These are phyloP conservation scores for Zhuliangozyma blackwelliae DNA, from an alignment of 1,139 yeast species.

Conservation along the genomic window DNA sequence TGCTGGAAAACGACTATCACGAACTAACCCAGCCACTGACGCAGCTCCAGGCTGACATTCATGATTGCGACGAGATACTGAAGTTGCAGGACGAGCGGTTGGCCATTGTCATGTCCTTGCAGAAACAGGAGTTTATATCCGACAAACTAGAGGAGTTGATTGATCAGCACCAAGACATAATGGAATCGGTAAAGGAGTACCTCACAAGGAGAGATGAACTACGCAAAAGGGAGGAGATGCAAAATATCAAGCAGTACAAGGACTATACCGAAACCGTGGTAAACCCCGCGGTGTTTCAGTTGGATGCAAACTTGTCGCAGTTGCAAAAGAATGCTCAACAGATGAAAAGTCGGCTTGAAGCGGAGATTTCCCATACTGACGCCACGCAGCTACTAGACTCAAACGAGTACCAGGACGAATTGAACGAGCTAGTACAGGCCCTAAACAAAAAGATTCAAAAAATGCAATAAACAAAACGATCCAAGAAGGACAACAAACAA, in stretches of 20 bases:
- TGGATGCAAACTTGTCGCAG: conserved; percentile 14
- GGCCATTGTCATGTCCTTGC: conserved; percentile 38
- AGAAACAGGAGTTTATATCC: conserved; percentile 37
- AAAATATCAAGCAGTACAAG: conserved; percentile 9
- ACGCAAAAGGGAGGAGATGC: conserved; percentile 12
- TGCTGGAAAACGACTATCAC: conserved; percentile 15
- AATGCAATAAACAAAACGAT: neutral
- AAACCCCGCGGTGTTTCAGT: conserved; percentile 11
- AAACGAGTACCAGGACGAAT: conserved; percentile 13
- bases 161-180: conserved; percentile 36
- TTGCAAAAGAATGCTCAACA: conserved; percentile 1
- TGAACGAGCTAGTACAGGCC: conserved; percentile 18
- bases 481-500: conserved; percentile 14
- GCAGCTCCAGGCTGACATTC: neutral
- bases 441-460: conserved; percentile 14
- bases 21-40: conserved; percentile 2
- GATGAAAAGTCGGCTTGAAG: too few species aligned
- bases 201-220: conserved; percentile 20
- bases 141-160: conserved; percentile 32
- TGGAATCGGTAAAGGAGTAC: conserved; percentile 37
- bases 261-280: conserved; percentile 12
- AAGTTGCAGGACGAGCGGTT: conserved; percentile 33
- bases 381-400: too few species aligned
- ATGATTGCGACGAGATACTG: conserved; percentile 5
- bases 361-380: too few species aligned